Conservation (phyloP, 768 basidiomycete genomes). For the Strobilomyces dryophilus region DNA sequence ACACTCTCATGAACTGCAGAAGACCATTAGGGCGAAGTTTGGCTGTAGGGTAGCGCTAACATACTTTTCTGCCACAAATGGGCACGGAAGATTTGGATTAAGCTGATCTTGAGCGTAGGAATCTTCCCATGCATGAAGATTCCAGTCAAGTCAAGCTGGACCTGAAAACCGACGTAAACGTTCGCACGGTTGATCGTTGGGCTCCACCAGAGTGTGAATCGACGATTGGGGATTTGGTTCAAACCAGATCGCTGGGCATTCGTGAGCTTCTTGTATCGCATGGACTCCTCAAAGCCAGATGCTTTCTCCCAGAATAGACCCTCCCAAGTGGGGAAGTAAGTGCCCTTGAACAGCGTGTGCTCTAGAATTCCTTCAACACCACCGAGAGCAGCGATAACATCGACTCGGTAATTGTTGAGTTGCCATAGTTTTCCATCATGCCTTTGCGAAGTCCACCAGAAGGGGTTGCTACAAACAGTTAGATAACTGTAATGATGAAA, state of each 20-base stretch:
- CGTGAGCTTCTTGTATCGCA: conserved; percentile 94
- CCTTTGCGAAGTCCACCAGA: conserved; percentile 99
- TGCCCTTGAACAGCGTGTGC: conserved; percentile 96
- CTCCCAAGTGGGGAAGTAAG: conserved; percentile 97
- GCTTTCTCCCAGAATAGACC: conserved; percentile 99
- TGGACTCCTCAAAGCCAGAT: conserved; percentile 93
- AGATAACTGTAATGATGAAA: conserved; percentile 4
- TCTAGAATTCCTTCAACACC: conserved; percentile 97
- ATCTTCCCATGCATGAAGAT: conserved; percentile 99
- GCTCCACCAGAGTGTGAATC: conserved; percentile 99
- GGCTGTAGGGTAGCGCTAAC: conserved; percentile 31
- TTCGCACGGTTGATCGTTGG: conserved; percentile 99
- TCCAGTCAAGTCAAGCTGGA: conserved; percentile 95
- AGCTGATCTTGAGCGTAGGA: conserved; percentile 94
- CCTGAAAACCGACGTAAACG: conserved; percentile 99
- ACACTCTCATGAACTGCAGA: conserved; percentile 79
- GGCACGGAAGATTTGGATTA: conserved; percentile 99
- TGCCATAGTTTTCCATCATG: conserved; percentile 98
- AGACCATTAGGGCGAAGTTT: conserved; percentile 7
- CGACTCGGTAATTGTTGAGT: conserved; percentile 96
- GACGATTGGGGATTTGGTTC: conserved; percentile 97
- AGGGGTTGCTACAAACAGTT: conserved; percentile 69
- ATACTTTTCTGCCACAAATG: conserved; percentile 99
- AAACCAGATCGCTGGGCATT: conserved; percentile 98
- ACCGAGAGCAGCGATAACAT: conserved; percentile 96